Base-by-base conservation (phyloP, 2,329 filamentous ascomycete species). In the Zasmidium citrigriseum region DNA sequence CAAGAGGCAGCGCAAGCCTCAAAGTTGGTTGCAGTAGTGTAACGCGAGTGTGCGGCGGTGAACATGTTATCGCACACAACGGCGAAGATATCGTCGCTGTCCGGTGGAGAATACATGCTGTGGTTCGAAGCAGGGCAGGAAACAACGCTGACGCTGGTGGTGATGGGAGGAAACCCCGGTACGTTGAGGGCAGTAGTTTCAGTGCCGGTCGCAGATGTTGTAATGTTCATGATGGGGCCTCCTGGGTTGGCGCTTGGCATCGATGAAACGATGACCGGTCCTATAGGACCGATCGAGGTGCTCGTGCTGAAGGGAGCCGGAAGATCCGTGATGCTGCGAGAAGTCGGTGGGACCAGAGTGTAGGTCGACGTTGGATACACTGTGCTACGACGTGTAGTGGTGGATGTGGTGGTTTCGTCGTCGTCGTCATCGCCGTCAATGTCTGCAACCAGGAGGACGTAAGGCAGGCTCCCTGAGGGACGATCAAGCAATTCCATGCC, bases 41-140 rank as follows among this genome's bases (percentile, higher is more conserved):
- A 66, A 44, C 56, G 51, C 2, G 62, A 62, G 23, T 62, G 55
- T 23, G 62, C 58, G 9, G 59, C 65, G n/a, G 55, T 55, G 46
- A 63, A 63, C 22, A 63, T 60, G 18, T 51, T 58, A 44, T 63
- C 59, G 52, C 64, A 67, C 22, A 57, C 48, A 21, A 67, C 52
- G n/a, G 51, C 58, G 52, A 60, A 67, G 45, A 57, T 49, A 18
- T 59, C 55, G 38, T 52, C 51, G 38, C 58, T 57, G 50, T 34
- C 38, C 12, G 56, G 45, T 46, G 60, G 57, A 23, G 62, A 34
- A 50, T 62, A 65, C 18, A 65, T 60, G 23, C 52, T 49, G 23
- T 57, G 55, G 50, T 61, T 53, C 27, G 46, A 56, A n/a, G 46
- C 63, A 24, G 59, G 58, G 34, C 64, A 67, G n/a, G 54, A 52